These are phyloP conservation scores for Triangularia setosa DNA, from an alignment of 2,329 filamentous ascomycete genomes.

Conservation along the genomic window DNA sequence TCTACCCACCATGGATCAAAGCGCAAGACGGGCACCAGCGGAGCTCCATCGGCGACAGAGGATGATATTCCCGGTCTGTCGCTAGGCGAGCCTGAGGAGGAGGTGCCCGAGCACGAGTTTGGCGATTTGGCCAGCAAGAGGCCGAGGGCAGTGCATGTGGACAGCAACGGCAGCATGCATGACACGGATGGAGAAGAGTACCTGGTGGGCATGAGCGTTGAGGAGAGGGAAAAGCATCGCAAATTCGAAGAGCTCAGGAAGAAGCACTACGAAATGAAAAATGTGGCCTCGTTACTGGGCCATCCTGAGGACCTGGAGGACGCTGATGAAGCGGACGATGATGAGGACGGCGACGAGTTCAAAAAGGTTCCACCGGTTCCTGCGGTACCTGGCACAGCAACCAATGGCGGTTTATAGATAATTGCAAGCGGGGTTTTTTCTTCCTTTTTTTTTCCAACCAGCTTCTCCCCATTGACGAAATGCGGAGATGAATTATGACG, in stretches of 20 bases:
- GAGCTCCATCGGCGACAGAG: conserved; percentile 29
- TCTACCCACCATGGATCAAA: conserved; percentile 22
- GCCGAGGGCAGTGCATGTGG: conserved; percentile 77
- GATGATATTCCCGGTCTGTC: conserved; percentile 91
- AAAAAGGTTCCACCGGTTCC: conserved; percentile 43
- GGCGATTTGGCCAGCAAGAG: conserved; percentile 34
- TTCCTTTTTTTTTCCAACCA: too few species aligned
- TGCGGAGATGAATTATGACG: not conserved
- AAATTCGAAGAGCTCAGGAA: conserved; percentile 89
- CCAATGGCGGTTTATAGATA: conserved; percentile 23
- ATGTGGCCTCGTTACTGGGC: conserved; percentile 82
- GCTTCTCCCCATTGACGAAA: not conserved
- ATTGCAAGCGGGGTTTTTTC: not conserved
- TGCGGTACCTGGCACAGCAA: conserved; percentile 33
- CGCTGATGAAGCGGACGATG: conserved; percentile 44
- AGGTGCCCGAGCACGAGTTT: conserved; percentile 48
- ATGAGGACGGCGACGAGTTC: conserved; percentile 29
- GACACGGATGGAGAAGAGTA: conserved; percentile 57
- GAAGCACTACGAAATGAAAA: conserved; percentile 98
- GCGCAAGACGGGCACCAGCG: conserved; percentile 27
- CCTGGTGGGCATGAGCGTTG: conserved; percentile 52
- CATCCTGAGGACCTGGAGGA: conserved; percentile 65
- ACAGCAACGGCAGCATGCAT: conserved; percentile 54
- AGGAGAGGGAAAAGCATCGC: conserved; percentile 86
- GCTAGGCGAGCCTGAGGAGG: conserved; percentile 86